A percentile compares a stretch with the other conserved stretches of the same genome.
phyloP scores from a whole-genome alignment of 2,329 filamentous ascomycete genomes.

The Beauveria scarabaeidicola region DNA sequence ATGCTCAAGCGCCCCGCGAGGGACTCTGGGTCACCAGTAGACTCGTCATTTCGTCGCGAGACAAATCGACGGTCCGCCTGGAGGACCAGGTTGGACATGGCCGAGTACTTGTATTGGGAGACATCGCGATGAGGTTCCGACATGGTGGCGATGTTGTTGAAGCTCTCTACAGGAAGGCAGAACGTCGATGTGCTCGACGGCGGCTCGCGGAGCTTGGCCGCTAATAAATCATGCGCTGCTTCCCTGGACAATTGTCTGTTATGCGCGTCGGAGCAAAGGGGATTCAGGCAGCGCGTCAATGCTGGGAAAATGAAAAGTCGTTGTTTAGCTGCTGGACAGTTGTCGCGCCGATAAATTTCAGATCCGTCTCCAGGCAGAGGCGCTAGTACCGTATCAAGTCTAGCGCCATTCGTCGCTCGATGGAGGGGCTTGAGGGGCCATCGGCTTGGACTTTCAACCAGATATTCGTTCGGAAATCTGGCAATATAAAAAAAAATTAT shows the following conservation, averaged over 20 bases:
- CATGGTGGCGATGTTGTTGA: conserved; percentile 44
- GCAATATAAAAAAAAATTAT: too few relatives aligned
- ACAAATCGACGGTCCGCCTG: conserved; percentile 97
- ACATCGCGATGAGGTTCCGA: conserved; percentile 71
- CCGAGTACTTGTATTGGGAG: conserved; percentile 97
- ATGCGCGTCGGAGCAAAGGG: background rate
- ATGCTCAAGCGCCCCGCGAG: conserved; percentile 90
- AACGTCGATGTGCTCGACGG: conserved; percentile 12
- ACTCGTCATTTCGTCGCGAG: conserved; percentile 84
- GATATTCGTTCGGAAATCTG: background rate
- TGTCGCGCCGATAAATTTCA: conserved; percentile 30
- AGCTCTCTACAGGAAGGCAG: background rate
- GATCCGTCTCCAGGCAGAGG: conserved; percentile 14
- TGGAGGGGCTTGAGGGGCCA: background rate
- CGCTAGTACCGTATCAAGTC: conserved; percentile 8
- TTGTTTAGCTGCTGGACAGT: conserved; percentile 13
- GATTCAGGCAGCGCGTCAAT: conserved; percentile 5
- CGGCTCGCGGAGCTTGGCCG: conserved; percentile 11
- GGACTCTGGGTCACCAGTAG: conserved; percentile 94
- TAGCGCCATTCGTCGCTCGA: conserved; percentile 10
- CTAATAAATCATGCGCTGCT: conserved; percentile 10
- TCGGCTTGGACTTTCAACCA: background rate
- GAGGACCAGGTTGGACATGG: conserved; percentile 99
- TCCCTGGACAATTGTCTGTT: background rate
- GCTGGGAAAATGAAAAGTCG: background rate